phyloP scores from a whole-genome alignment of 2,329 filamentous ascomycete genomes.

The Fonsecaea pugnacius region DNA sequence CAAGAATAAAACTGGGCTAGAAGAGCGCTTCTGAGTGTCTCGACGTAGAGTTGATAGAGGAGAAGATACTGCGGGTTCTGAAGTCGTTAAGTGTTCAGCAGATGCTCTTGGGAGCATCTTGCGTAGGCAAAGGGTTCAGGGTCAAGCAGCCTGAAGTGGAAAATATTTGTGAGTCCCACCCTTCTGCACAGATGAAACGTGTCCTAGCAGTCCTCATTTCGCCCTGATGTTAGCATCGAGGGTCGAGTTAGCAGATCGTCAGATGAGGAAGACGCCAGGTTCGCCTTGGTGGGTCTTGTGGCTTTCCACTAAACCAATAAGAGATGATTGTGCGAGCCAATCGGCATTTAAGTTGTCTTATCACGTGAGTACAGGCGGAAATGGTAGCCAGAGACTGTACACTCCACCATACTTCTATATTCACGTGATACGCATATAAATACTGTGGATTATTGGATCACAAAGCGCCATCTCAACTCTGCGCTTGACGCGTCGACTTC shows the following conservation, averaged over 20 bases:
- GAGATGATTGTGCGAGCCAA: constrained; percentile 25
- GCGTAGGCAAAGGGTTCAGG: constrained; percentile 10
- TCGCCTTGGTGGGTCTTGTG: constrained; percentile 8
- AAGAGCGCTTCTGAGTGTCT: neutral
- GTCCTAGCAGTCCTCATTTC: neutral
- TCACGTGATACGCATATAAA: constrained; percentile 1
- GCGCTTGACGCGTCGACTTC: constrained; percentile 2
- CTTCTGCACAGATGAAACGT: neutral
- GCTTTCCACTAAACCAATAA: constrained; percentile 20
- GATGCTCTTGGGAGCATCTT: constrained; percentile 21
- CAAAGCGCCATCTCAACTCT: neutral
- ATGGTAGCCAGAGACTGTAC: neutral
- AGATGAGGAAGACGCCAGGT: constrained; percentile 12
- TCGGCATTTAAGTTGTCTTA: neutral
- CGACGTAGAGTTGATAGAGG: neutral
- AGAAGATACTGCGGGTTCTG: neutral
- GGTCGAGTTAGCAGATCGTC: too few species aligned
- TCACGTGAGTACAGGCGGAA: too few species aligned
- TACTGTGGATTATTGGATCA: constrained; percentile 4
- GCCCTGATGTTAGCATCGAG: too few species aligned
- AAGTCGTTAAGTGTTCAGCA: neutral
- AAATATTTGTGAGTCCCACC: neutral
- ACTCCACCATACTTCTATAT: neutral
- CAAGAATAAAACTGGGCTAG: neutral
- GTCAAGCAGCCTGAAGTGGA: neutral